These are phyloP conservation scores for Hypocrella siamensis DNA, from an alignment of 2,329 filamentous ascomycete genomes.

Conservation along the genomic window DNA sequence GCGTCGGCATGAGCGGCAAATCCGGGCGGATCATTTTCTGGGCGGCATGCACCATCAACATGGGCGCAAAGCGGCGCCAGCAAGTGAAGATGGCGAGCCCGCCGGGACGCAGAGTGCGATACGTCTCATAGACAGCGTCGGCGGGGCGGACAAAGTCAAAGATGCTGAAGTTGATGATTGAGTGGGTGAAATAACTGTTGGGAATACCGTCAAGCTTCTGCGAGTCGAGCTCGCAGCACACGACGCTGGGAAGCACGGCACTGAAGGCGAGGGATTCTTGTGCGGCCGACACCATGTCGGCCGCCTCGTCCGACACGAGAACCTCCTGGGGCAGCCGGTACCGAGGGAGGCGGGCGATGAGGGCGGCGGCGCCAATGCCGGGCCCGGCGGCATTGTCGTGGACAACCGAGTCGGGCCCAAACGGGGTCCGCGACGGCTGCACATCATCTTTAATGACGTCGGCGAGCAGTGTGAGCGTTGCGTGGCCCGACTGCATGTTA, in stretches of 20 bases:
- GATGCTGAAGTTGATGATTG: background rate
- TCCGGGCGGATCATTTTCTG: background rate
- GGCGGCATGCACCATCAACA: background rate
- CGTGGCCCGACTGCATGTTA: background rate
- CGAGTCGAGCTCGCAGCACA: background rate
- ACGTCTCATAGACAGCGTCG: background rate
- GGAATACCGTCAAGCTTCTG: background rate
- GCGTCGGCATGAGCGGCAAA: background rate
- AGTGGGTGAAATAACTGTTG: background rate
- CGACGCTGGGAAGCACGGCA: background rate
- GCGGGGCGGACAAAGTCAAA: background rate
- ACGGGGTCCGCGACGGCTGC: background rate
- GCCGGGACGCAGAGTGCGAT: background rate
- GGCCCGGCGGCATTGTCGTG: background rate
- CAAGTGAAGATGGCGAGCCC: background rate
- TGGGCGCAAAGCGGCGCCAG: background rate
- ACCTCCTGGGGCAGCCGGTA: background rate
- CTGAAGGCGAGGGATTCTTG: background rate
- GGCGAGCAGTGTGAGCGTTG: background rate
- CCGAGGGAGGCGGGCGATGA: background rate
- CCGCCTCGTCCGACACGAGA: background rate
- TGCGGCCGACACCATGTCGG: background rate
- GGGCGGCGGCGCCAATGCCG: background rate
- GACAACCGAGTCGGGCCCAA: background rate
- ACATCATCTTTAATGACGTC: background rate